Percentiles rank a stretch among this genome's conserved stretches.
These are phyloP conservation scores for Ormosia semicastrata DNA, from an alignment of 306 rosid genomes.

Conservation along the genomic window DNA sequence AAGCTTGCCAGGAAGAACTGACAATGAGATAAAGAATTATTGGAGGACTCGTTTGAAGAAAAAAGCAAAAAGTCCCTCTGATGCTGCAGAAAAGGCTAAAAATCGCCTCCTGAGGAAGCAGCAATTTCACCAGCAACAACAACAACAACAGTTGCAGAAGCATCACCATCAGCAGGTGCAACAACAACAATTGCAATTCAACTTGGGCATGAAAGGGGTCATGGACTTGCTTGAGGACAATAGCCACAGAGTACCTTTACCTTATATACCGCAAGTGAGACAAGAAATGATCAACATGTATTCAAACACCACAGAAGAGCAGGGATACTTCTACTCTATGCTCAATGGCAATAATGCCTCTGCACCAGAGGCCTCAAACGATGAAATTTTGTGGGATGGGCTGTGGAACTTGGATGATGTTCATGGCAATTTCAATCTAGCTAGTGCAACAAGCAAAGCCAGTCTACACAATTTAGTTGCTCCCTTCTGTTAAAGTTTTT, in stretches of 20 bases:
- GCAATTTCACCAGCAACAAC: constrained; percentile 61
- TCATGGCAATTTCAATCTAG: constrained; percentile 48
- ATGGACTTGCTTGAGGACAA: constrained; percentile 62
- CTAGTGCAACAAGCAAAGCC: constrained; percentile 45
- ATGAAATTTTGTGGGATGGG: constrained; percentile 65
- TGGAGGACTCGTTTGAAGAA: constrained; percentile 97
- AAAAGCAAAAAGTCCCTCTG: constrained; percentile 50
- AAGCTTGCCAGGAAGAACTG: constrained; percentile 94
- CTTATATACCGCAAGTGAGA: constrained; percentile 41
- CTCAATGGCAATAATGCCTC: constrained; percentile 32
- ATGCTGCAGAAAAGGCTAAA: constrained; percentile 53
- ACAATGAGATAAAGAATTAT: constrained; percentile 87
- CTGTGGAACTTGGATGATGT: constrained; percentile 76
- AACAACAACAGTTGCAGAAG: constrained; percentile 41
- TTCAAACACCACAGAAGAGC: constrained; percentile 49
- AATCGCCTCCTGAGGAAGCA: constrained; percentile 61
- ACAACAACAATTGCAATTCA: constrained; percentile 37
- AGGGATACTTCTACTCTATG: constrained; percentile 44
- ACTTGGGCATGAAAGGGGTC: constrained; percentile 58
- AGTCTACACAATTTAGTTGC: constrained; percentile 56
- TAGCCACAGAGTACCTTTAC: constrained; percentile 32
- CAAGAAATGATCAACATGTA: constrained; percentile 41
- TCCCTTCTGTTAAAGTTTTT: constrained; percentile 49
- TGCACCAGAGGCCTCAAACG: constrained; percentile 40
- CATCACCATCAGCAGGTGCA: constrained; percentile 13